These are phyloP conservation scores for Saussurea involucrata DNA, from an alignment of 129 eudicot genomes.

Conservation along the genomic window DNA sequence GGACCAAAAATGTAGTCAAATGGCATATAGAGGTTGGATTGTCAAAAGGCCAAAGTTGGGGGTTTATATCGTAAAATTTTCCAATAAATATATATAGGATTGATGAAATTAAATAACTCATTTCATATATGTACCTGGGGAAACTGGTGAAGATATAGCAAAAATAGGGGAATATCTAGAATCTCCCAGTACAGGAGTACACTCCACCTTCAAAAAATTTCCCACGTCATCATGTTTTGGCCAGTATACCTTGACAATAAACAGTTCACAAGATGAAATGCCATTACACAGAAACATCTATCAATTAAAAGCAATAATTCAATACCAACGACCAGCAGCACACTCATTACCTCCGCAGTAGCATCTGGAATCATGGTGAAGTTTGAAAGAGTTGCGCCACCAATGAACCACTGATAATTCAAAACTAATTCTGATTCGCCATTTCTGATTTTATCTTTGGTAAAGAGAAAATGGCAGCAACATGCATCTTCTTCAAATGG, in stretches of 20 bases:
- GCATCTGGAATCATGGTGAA: conserved; percentile 70
- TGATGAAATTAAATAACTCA: too few species aligned
- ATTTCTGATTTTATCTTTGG: conserved; percentile 40
- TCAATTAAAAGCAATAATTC: not conserved
- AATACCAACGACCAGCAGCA: not conserved
- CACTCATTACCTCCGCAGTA: conserved; percentile 54
- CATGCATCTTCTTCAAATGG: conserved; percentile 98
- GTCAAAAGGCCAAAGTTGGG: too few species aligned
- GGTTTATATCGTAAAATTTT: too few species aligned
- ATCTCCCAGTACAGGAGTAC: conserved; percentile 80
- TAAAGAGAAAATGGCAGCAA: conserved; percentile 82
- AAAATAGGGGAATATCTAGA: conserved; percentile 63
- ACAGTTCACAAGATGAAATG: conserved; percentile 14
- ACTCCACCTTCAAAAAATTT: conserved; percentile 82
- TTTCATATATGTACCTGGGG: conserved; percentile 51
- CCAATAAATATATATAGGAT: too few species aligned
- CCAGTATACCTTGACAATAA: conserved; percentile 58
- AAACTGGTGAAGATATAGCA: conserved; percentile 82
- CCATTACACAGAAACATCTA: not conserved
- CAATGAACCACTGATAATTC: conserved; percentile 90
- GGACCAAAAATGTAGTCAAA: too few species aligned
- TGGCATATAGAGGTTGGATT: too few species aligned
- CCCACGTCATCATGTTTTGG: conserved; percentile 72
- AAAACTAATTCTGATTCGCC: conserved; percentile 52
- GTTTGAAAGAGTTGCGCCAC: conserved; percentile 60